Base-by-base conservation (phyloP, 768 basidiomycete genomes). In the Agaricus subrufescens region DNA sequence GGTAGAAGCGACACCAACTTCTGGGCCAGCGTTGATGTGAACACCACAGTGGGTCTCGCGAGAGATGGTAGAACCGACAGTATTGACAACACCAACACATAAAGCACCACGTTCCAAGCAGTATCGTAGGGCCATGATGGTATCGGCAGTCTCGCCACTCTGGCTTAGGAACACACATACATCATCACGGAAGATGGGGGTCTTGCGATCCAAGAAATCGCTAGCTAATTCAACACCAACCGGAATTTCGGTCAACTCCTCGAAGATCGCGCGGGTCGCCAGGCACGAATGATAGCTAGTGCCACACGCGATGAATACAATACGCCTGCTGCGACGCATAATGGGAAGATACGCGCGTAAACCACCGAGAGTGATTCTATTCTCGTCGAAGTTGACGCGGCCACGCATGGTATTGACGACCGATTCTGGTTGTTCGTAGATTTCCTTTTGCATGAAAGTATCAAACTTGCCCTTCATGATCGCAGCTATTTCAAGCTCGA, bases 381-480 rank as follows among this genome's bases (percentile, higher is more conserved):
- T 83, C 52, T 80, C 85, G 67, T 98, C 97, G 64, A 99, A 99
- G 81, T 97, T 98, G 78, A 99, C 91, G 63, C 97, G 94, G 58
- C 97, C 97, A 83, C 97, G 91, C 97, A 99, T 99, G 50, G 97
- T 99, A 82, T 99, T 99, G 74, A 98, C 94, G 60, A 98, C 97
- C 27, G 94, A 96, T 68, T 99, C 97, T 50, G 97, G 96, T 71
- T 98, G 96, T 69, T 98, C 92, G 78, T 94, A 98, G 64, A 98
- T 98, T 73, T 99, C 97, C 78, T 99, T 99, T 71, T 98, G 96
- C 97, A 99, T 99, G 77, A 99, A 99, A 69, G 96, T 95, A 68
- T 93, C 93, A 70, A 98, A 99, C 73, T 94, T 93, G 68, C 97
- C 97, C 82, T 99, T 99, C 97, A 98, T 98, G 76, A 99, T 98